phyloP scores from a whole-genome alignment of 306 rosid species.

The Pyrus bretschneideri region DNA sequence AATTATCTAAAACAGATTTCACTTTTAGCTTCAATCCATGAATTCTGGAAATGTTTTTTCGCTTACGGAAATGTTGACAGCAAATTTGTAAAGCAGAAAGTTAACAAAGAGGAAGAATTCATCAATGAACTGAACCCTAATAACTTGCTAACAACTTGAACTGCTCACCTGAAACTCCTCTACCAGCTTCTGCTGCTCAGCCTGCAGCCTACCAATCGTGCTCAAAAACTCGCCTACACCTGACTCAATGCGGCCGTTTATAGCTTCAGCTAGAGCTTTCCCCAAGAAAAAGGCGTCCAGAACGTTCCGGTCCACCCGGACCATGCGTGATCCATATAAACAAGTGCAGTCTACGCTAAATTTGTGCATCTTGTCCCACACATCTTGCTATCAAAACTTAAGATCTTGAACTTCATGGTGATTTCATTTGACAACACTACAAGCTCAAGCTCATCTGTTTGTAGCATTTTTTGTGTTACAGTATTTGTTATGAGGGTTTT shows the following conservation, averaged over 20 bases:
- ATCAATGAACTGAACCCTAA: neutral
- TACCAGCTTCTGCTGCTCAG: conserved; percentile 82
- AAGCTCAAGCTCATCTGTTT: too few relatives aligned
- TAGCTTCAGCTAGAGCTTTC: conserved; percentile 84
- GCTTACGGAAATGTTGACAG: neutral
- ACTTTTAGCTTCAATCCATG: neutral
- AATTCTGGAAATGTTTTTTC: neutral
- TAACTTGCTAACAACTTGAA: neutral
- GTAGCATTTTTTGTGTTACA: too few relatives aligned
- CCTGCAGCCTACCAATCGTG: conserved; percentile 76
- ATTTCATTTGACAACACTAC: neutral
- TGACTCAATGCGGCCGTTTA: conserved; percentile 86
- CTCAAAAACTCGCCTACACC: conserved; percentile 75
- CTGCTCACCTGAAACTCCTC: conserved; percentile 65
- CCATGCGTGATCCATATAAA: neutral
- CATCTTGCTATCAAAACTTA: neutral
- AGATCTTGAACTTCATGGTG: neutral
- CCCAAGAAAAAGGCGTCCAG: conserved; percentile 95
- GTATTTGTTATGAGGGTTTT: too few relatives aligned
- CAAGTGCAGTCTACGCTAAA: neutral
- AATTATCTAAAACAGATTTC: neutral
- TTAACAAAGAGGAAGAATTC: neutral
- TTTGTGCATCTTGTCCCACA: neutral
- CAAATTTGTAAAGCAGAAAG: neutral
- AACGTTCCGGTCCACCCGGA: conserved; percentile 27